Conservation (phyloP, 2,329 filamentous ascomycete genomes). For the Neonectria sp. region DNA sequence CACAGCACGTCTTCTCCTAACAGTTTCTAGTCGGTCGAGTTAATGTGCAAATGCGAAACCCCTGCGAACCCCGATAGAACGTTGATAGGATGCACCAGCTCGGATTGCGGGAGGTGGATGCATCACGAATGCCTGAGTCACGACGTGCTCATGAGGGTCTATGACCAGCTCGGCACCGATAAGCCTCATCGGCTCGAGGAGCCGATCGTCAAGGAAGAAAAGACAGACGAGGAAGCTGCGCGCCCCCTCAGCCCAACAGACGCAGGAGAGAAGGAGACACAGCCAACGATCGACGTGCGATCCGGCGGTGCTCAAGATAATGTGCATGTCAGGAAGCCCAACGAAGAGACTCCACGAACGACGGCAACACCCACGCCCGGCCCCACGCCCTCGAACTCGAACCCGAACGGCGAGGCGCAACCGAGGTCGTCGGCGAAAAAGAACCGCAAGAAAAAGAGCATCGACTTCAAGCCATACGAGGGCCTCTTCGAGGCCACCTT, state of each 20-base stretch:
- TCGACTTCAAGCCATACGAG: slow-evolving; percentile 63
- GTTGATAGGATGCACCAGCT: slow-evolving; percentile 70
- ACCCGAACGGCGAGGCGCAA: slow-evolving; percentile 33
- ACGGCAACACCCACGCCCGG: slow-evolving; percentile 51
- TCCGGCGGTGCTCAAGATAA: slow-evolving; percentile 60
- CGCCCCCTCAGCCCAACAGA: slow-evolving; percentile 68
- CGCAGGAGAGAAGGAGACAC: slow-evolving; percentile 64
- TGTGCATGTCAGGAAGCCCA: slow-evolving; percentile 55
- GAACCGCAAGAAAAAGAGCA: slow-evolving; percentile 57
- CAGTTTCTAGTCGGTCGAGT: slow-evolving; percentile 63
- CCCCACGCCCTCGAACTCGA: slow-evolving; percentile 44
- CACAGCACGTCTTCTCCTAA: slow-evolving; percentile 39
- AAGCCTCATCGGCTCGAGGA: slow-evolving; percentile 62
- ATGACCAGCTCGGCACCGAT: slow-evolving; percentile 64
- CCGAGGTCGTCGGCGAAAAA: slow-evolving; percentile 51
- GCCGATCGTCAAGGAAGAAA: slow-evolving; percentile 58
- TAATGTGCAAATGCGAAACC: slow-evolving; percentile 71
- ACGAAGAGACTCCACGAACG: slow-evolving; percentile 49
- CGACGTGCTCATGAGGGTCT: slow-evolving; percentile 66
- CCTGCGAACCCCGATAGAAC: slow-evolving; percentile 75
- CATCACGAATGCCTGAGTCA: slow-evolving; percentile 75
- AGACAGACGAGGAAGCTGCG: slow-evolving; percentile 49
- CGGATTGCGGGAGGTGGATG: slow-evolving; percentile 72
- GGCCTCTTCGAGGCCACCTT: slow-evolving; percentile 67
- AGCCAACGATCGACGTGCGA: slow-evolving; percentile 69